Evolutionary conservation across 345 rosid genomes (phyloP).

Genomic region (Ceriops tagal): DNA sequence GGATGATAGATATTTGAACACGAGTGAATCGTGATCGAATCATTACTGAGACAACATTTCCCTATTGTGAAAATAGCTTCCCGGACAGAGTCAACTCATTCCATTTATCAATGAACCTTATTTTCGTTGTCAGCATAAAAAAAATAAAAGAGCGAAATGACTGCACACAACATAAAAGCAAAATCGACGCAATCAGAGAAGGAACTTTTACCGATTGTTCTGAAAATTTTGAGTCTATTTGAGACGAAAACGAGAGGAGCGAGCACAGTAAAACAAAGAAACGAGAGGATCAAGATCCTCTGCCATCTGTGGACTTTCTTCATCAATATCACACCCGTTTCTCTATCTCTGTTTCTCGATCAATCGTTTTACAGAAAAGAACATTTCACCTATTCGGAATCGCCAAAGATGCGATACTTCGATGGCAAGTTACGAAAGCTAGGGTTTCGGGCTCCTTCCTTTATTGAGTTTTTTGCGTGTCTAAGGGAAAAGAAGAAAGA

Average conservation of each 20-base stretch:
- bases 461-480: conserved; percentile 1
- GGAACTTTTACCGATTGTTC: conserved; percentile 42
- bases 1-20: neutral
- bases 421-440: conserved; percentile 28
- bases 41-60: too few species aligned
- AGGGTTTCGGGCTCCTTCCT: conserved; percentile 34
- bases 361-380: conserved; percentile 41
- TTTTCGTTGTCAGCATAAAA: too few species aligned
- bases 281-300: conserved; percentile 77
- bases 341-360: conserved; percentile 17
- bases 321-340: conserved; percentile 42
- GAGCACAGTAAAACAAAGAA: conserved; percentile 64
- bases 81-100: too few species aligned
- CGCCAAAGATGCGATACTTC: conserved; percentile 30
- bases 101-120: too few species aligned
- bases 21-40: neutral
- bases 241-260: conserved; percentile 74
- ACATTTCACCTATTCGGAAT: conserved; percentile 27
- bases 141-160: too few species aligned
- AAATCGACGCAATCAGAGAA: neutral
- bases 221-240: conserved; percentile 42
- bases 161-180: neutral
- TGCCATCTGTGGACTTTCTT: conserved; percentile 62
- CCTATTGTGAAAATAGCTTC: too few species aligned
- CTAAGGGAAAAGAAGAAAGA: conserved; percentile 7